These are phyloP conservation scores for Iberis amara DNA, from an alignment of 441 rosid genomes.

Conservation along the genomic window DNA sequence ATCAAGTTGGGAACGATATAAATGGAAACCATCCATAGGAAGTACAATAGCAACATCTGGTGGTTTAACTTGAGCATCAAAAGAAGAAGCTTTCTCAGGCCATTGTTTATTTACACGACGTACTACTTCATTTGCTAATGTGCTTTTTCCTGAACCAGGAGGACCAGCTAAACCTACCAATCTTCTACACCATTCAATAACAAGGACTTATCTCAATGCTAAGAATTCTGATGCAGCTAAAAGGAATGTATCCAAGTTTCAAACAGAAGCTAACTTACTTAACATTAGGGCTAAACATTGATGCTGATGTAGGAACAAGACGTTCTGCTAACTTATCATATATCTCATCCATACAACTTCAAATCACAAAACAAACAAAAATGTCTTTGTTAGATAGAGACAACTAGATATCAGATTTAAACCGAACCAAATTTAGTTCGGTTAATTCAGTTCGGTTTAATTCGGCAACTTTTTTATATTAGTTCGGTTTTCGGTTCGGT, in stretches of 20 bases:
- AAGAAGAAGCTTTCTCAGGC: constrained; percentile 57
- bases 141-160: constrained; percentile 94
- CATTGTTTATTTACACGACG: constrained; percentile 55
- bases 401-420: no score
- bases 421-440: no score
- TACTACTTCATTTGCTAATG: constrained; percentile 65
- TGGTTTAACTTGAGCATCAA: constrained; percentile 61
- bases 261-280: constrained; percentile 40
- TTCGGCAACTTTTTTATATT: no score
- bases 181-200: constrained; percentile 34
- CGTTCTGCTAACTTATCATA: constrained; percentile 65
- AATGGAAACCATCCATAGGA: constrained; percentile 96
- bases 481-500: no score
- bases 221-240: no score
- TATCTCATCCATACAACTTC: constrained; percentile 74
- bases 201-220: not conserved
- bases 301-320: constrained; percentile 55
- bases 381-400: constrained; percentile 1
- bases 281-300: constrained; percentile 41
- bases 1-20: constrained; percentile 80
- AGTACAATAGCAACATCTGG: constrained; percentile 67
- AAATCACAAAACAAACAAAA: not conserved
- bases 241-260: not conserved
- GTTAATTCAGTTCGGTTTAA: no score
- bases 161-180: constrained; percentile 84